Conservation (phyloP, 2,329 filamentous ascomycete genomes). For the Fusarium sp. region DNA sequence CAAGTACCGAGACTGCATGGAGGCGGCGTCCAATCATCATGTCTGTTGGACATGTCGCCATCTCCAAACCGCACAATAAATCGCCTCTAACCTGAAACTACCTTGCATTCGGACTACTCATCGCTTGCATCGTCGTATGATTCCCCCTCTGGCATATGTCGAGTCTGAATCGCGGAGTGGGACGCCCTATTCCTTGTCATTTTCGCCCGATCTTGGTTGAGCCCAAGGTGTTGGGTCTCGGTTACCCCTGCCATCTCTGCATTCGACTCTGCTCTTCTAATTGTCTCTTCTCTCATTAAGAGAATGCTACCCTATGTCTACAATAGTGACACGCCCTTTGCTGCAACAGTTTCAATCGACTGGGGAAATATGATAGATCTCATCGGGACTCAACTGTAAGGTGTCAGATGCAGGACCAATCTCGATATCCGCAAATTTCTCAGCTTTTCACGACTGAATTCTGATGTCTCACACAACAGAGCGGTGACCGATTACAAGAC, state of each 20-base stretch:
- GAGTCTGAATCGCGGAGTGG: too few species aligned
- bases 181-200: neutral
- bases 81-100: neutral
- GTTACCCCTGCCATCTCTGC: neutral
- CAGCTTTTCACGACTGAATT: neutral
- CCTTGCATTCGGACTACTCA: neutral
- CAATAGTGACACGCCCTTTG: neutral
- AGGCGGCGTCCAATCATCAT: neutral
- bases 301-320: neutral
- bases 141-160: neutral
- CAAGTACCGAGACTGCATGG: slow-evolving; percentile 1
- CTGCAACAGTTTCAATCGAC: neutral
- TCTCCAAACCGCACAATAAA: neutral
- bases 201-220: neutral
- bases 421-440: slow-evolving; percentile 8
- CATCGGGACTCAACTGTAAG: neutral
- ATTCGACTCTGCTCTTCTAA: neutral
- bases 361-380: slow-evolving; percentile 1
- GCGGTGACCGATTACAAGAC: neutral
- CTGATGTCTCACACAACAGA: neutral
- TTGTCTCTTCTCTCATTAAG: neutral
- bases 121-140: slow-evolving; percentile 1
- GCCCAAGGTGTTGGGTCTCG: neutral
- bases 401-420: neutral
- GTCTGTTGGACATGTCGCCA: neutral